These are phyloP conservation scores for Russula olivacea DNA, from an alignment of 768 basidiomycete genomes.

Conservation along the genomic window DNA sequence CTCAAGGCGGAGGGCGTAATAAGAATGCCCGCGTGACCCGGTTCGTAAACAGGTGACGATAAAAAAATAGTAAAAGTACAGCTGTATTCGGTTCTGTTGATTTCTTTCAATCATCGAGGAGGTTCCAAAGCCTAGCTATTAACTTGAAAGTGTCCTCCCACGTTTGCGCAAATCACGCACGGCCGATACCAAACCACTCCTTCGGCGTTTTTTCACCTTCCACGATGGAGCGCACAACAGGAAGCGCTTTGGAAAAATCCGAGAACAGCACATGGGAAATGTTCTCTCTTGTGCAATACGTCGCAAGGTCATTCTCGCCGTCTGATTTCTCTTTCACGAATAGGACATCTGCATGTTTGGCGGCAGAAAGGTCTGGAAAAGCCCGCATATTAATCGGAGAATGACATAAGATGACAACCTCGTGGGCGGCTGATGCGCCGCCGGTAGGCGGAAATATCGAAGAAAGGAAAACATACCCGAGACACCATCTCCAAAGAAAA, in stretches of 20 bases:
- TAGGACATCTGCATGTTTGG: slow-evolving; percentile 86
- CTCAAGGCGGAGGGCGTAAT: neutral
- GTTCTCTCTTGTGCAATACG: slow-evolving; percentile 71
- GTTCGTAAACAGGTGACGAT: neutral
- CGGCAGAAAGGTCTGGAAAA: slow-evolving; percentile 79
- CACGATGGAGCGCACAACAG: slow-evolving; percentile 62
- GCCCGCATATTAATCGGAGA: neutral
- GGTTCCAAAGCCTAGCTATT: neutral
- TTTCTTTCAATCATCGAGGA: neutral
- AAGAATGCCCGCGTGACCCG: no score
- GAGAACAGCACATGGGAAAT: slow-evolving; percentile 77
- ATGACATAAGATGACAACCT: neutral
- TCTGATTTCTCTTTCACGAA: slow-evolving; percentile 81
- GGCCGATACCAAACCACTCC: slow-evolving; percentile 38
- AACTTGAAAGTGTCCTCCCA: neutral
- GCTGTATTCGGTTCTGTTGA: neutral
- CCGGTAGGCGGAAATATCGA: neutral
- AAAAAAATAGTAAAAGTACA: neutral
- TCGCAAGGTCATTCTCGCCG: slow-evolving; percentile 81
- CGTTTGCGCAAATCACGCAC: slow-evolving; percentile 14
- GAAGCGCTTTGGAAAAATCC: slow-evolving; percentile 60
- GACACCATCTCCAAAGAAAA: slow-evolving; percentile 98
- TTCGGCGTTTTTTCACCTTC: slow-evolving; percentile 56
- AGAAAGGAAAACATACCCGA: slow-evolving; percentile 53
- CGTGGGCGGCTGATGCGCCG: neutral